Percentiles rank a stretch among this genome's conserved stretches.
phyloP scores from a whole-genome alignment of 2,329 filamentous ascomycete genomes.

The Metarhizium sp. region DNA sequence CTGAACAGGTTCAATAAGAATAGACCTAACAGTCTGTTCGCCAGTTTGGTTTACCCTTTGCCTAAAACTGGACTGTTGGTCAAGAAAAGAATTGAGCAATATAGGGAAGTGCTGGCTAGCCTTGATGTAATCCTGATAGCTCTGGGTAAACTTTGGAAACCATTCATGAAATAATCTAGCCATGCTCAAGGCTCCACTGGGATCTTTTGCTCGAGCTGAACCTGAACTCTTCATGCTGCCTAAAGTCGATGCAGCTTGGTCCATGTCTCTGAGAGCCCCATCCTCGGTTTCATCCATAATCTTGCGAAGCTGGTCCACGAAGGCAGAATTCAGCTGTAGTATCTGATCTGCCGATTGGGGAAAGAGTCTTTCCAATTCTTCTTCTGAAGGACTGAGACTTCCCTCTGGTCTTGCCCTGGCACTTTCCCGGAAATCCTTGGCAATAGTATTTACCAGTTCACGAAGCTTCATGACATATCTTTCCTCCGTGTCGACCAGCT shows the following conservation, averaged over 20 bases:
- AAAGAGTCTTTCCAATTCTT: slow-evolving; percentile 69
- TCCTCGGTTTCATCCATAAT: slow-evolving; percentile 79
- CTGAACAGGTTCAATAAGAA: slow-evolving; percentile 94
- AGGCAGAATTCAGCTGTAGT: slow-evolving; percentile 69
- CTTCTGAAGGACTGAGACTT: slow-evolving; percentile 62
- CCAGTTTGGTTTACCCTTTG: slow-evolving; percentile 73
- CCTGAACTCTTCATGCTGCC: slow-evolving; percentile 34
- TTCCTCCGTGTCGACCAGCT: slow-evolving; percentile 88
- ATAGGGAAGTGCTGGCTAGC: slow-evolving; percentile 82
- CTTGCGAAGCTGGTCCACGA: slow-evolving; percentile 65
- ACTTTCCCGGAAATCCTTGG: slow-evolving; percentile 67
- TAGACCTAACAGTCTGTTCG: slow-evolving; percentile 82
- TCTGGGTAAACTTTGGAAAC: slow-evolving; percentile 86
- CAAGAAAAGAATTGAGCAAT: slow-evolving; percentile 68
- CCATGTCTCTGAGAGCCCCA: slow-evolving; percentile 67
- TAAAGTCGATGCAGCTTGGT: slow-evolving; percentile 37
- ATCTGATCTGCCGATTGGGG: slow-evolving; percentile 74
- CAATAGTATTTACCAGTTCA: slow-evolving; percentile 72
- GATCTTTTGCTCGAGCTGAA: slow-evolving; percentile 49
- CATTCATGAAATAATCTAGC: slow-evolving; percentile 77
- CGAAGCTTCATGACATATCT: slow-evolving; percentile 85
- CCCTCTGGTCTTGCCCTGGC: slow-evolving; percentile 47
- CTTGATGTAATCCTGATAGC: slow-evolving; percentile 88
- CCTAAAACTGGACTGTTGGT: slow-evolving; percentile 73
- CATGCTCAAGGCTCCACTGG: slow-evolving; percentile 68